Evolutionary conservation across 2,329 filamentous ascomycete genomes (phyloP).

Genomic region (Allantophomopsis lycopodina): DNA sequence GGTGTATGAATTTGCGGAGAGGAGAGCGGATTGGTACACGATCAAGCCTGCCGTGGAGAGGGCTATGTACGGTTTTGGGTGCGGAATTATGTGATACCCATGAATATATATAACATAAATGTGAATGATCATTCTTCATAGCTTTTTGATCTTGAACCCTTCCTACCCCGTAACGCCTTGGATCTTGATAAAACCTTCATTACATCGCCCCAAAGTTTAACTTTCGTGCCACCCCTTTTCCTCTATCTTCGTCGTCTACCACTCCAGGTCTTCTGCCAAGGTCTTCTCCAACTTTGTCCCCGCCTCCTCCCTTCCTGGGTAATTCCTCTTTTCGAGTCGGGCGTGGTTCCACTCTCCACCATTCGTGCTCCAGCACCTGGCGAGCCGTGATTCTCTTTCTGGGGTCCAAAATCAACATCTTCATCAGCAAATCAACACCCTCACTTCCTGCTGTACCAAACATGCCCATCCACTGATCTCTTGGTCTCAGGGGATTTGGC

Average conservation of each 20-base stretch:
- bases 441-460: constrained; percentile 72
- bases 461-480: constrained; percentile 58
- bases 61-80: constrained; percentile 90
- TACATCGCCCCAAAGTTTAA: constrained; percentile 17
- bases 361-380: constrained; percentile 67
- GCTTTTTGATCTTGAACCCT: neutral
- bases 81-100: constrained; percentile 57
- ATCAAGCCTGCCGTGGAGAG: constrained; percentile 82
- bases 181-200: constrained; percentile 1
- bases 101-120: neutral
- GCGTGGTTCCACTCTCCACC: constrained; percentile 74
- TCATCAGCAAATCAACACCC: constrained; percentile 79
- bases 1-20: constrained; percentile 86
- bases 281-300: constrained; percentile 69
- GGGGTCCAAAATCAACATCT: constrained; percentile 78
- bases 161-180: neutral
- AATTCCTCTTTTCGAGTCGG: constrained; percentile 74
- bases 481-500: constrained; percentile 42
- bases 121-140: neutral
- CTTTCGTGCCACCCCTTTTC: constrained; percentile 37
- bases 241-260: constrained; percentile 47
- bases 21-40: constrained; percentile 34
- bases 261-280: constrained; percentile 64
- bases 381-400: constrained; percentile 65
- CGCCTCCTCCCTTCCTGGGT: constrained; percentile 60